A percentile compares a stretch with the other conserved stretches of the same genome.
Evolutionary conservation across 2,329 filamentous ascomycete genomes (phyloP).

Genomic region (Claviceps sp.): DNA sequence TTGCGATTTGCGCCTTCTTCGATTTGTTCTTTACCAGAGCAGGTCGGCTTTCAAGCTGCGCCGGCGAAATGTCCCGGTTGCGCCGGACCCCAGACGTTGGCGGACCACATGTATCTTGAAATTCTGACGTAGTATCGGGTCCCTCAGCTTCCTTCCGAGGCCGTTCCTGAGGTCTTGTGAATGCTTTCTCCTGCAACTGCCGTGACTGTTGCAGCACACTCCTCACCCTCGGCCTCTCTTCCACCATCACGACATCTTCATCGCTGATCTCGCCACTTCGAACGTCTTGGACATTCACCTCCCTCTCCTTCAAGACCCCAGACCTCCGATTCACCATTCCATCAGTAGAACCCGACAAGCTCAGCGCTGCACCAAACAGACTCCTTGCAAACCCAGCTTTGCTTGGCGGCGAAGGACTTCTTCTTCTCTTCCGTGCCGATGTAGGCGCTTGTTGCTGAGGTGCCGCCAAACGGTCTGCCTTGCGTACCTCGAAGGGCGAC

Average conservation of each 20-base stretch:
- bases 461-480: slow-evolving; percentile 6
- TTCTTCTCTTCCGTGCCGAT: slow-evolving; percentile 16
- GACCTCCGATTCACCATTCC: slow-evolving; percentile 8
- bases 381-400: slow-evolving; percentile 21
- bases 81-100: neutral
- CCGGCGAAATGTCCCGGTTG: neutral
- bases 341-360: slow-evolving; percentile 14
- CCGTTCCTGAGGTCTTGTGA: neutral
- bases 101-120: neutral
- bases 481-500: slow-evolving; percentile 22
- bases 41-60: neutral
- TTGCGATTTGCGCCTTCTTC: neutral
- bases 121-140: too few relatives aligned
- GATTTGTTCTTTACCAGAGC: neutral
- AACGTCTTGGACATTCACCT: slow-evolving; percentile 7
- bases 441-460: slow-evolving; percentile 9
- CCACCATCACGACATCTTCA: slow-evolving; percentile 7
- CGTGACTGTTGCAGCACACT: neutral
- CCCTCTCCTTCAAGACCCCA: slow-evolving; percentile 10
- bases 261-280: neutral
- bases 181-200: neutral
- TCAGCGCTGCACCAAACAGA: slow-evolving; percentile 22
- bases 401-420: slow-evolving; percentile 18
- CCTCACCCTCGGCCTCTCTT: neutral
- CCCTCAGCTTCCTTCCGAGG: neutral